Percentiles rank a stretch among this genome's conserved stretches.
These are phyloP conservation scores for Candida railenensis DNA, from an alignment of 805 yeast species.

Conservation along the genomic window DNA sequence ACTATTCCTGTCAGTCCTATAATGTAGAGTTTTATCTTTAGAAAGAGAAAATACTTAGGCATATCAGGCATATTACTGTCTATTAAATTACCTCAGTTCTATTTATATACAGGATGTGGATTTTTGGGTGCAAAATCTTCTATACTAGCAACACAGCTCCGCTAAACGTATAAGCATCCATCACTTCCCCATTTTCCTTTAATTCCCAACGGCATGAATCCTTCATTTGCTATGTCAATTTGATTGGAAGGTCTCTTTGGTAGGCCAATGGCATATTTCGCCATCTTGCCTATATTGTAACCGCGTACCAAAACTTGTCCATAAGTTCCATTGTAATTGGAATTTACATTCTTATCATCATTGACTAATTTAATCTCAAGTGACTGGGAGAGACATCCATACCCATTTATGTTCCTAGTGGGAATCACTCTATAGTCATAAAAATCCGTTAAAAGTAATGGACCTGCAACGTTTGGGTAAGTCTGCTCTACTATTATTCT, in stretches of 20 bases:
- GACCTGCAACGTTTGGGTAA: constrained; percentile 50
- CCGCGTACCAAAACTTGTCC: constrained; percentile 64
- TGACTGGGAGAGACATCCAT: constrained; percentile 61
- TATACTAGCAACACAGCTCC: neutral
- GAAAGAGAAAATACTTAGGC: too few relatives aligned
- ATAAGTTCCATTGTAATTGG: constrained; percentile 29
- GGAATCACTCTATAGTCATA: constrained; percentile 58
- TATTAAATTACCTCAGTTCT: too few relatives aligned
- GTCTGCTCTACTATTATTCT: constrained; percentile 54
- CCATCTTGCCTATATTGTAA: constrained; percentile 56
- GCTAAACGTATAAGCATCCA: constrained; percentile 61
- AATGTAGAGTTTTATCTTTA: too few relatives aligned
- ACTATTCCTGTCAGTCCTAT: too few relatives aligned
- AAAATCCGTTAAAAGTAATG: constrained; percentile 56
- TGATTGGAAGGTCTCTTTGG: constrained; percentile 8
- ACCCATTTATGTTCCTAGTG: constrained; percentile 26
- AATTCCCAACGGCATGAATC: constrained; percentile 46
- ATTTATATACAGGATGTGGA: neutral
- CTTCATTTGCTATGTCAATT: constrained; percentile 22
- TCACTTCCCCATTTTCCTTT: constrained; percentile 65
- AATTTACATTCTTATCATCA: constrained; percentile 12
- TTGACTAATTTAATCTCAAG: constrained; percentile 56
- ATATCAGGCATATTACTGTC: too few relatives aligned
- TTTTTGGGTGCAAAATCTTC: neutral
- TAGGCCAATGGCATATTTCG: constrained; percentile 10